A percentile compares a stretch with the other conserved stretches of the same genome.
Conservation (phyloP, 108 stramenopile species). For the Phaeodactylum tricornutum region DNA sequence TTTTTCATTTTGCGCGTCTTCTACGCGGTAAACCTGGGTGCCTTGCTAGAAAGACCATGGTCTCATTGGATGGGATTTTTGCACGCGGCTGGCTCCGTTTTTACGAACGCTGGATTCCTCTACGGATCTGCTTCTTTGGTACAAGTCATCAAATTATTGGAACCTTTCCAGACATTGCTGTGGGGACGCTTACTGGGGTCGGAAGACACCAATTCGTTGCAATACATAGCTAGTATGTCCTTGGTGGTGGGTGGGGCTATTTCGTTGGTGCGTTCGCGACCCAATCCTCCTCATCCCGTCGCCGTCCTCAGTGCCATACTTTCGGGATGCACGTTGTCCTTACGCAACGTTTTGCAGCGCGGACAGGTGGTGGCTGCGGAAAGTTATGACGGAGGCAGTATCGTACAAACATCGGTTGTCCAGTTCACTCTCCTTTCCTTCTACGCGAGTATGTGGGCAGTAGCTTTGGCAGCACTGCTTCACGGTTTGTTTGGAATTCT, state of each 20-base stretch:
- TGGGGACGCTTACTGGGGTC: background rate
- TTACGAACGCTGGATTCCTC: constrained; percentile 36
- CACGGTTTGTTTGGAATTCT: constrained; percentile 4
- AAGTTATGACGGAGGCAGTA: background rate
- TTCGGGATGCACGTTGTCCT: constrained; percentile 14
- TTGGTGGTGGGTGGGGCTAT: constrained; percentile 18
- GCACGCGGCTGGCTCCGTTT: constrained; percentile 28
- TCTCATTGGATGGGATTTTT: background rate
- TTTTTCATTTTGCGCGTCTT: background rate
- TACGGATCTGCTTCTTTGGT: constrained; percentile 40
- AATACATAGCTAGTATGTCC: constrained; percentile 8
- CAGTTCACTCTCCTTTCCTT: constrained; percentile 17
- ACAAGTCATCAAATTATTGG: constrained; percentile 42
- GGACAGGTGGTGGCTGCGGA: background rate
- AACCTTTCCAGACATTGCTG: constrained; percentile 44
- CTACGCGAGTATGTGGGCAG: background rate
- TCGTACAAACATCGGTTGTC: constrained; percentile 6
- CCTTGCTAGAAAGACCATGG: background rate
- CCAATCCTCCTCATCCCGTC: background rate
- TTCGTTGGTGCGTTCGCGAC: constrained; percentile 11
- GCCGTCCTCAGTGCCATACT: constrained; percentile 18
- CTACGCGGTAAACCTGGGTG: background rate
- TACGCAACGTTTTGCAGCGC: constrained; percentile 25
- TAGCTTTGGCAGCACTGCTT: background rate
- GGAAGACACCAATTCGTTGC: background rate